Evolutionary conservation across 352 stramenopile species (phyloP).

Genomic region (Phytophthora crassamura): DNA sequence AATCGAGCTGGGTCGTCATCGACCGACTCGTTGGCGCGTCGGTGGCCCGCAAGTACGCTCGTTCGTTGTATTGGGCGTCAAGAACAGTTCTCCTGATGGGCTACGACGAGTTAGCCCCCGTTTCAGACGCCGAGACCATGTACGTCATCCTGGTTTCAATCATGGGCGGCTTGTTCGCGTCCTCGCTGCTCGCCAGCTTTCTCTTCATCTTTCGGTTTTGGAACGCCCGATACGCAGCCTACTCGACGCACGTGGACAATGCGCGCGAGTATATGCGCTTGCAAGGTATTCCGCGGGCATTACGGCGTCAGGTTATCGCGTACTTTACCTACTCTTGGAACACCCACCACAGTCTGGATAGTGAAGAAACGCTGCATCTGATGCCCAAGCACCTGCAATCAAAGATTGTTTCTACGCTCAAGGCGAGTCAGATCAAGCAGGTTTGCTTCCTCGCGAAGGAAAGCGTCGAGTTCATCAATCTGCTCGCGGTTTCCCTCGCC

Average conservation of each 20-base stretch:
- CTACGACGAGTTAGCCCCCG: constrained; percentile 71
- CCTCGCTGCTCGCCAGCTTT: constrained; percentile 66
- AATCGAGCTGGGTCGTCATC: constrained; percentile 68
- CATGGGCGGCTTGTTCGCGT: constrained; percentile 55
- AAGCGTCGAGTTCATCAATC: constrained; percentile 73
- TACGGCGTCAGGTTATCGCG: constrained; percentile 57
- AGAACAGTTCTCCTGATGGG: constrained; percentile 64
- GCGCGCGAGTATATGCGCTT: constrained; percentile 74
- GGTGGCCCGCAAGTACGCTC: constrained; percentile 53
- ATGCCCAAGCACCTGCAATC: constrained; percentile 69
- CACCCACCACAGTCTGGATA: constrained; percentile 63
- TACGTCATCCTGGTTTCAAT: constrained; percentile 57
- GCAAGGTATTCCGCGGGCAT: constrained; percentile 53
- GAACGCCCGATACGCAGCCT: constrained; percentile 58
- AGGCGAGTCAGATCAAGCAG: constrained; percentile 69
- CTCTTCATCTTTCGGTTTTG: constrained; percentile 75
- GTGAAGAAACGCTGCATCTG: constrained; percentile 56
- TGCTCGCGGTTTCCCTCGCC: constrained; percentile 55
- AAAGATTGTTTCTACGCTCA: constrained; percentile 65
- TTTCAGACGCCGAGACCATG: constrained; percentile 60
- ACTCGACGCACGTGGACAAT: constrained; percentile 69
- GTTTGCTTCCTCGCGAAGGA: constrained; percentile 75
- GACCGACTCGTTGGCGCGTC: constrained; percentile 57
- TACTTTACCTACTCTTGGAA: constrained; percentile 76
- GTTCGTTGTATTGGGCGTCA: constrained; percentile 64